These are phyloP conservation scores for Chalaropsis thielavioides DNA, from an alignment of 2,329 filamentous ascomycete genomes.

Conservation along the genomic window DNA sequence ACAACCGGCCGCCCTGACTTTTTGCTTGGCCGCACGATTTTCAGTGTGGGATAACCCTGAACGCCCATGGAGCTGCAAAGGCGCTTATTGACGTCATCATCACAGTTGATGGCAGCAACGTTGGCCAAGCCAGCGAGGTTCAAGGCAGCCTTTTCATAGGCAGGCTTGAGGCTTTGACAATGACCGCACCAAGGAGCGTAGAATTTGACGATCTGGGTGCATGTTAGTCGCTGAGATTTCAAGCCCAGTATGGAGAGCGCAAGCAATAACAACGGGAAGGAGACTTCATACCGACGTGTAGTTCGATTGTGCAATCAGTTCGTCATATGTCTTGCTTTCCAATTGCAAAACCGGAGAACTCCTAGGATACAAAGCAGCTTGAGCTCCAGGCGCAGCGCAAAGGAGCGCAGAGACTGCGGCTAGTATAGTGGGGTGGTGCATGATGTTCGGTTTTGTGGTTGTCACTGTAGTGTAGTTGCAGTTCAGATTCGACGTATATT, in stretches of 20 bases:
- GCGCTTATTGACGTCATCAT: slow-evolving; percentile 81
- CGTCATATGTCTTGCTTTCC: slow-evolving; percentile 63
- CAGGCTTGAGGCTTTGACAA: slow-evolving; percentile 88
- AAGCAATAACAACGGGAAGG: slow-evolving; percentile 10
- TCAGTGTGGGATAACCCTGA: slow-evolving; percentile 88
- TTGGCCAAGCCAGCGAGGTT: slow-evolving; percentile 84
- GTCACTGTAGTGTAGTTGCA: neutral
- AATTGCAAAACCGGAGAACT: slow-evolving; percentile 77
- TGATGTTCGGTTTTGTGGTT: neutral
- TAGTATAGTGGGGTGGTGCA: slow-evolving; percentile 8
- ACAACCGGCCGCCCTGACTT: slow-evolving; percentile 61
- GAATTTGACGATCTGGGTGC: slow-evolving; percentile 55
- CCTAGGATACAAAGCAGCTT: slow-evolving; percentile 65
- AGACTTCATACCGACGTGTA: slow-evolving; percentile 60
- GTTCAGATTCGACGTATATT: neutral
- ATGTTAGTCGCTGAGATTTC: slow-evolving; percentile 8
- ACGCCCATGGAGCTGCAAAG: slow-evolving; percentile 77
- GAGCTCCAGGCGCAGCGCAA: slow-evolving; percentile 1
- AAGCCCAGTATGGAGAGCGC: neutral
- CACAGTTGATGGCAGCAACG: slow-evolving; percentile 88
- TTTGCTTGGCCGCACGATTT: slow-evolving; percentile 76
- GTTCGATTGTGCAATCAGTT: slow-evolving; percentile 74
- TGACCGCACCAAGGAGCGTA: slow-evolving; percentile 97
- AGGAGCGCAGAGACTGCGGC: neutral
- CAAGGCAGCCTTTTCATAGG: slow-evolving; percentile 86